phyloP scores from a whole-genome alignment of 2,329 filamentous ascomycete genomes.

The Graphiopsis chlorocephala region DNA sequence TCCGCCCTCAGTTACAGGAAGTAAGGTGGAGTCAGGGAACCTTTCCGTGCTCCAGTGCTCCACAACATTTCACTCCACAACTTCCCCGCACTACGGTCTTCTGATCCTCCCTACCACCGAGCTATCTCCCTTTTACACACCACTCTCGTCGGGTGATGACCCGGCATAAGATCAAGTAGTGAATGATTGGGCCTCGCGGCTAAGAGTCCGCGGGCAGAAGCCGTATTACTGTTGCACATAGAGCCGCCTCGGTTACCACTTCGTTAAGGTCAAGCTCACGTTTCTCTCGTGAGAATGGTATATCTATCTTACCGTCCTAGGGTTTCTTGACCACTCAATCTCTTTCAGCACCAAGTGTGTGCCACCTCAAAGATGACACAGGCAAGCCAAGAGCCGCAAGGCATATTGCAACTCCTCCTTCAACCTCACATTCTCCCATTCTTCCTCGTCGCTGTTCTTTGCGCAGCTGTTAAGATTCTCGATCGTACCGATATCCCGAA shows the following conservation, averaged over 20 bases:
- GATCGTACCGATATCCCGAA: constrained; percentile 48
- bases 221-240: neutral
- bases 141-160: neutral
- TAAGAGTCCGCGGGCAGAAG: constrained; percentile 7
- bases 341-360: neutral
- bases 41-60: constrained; percentile 1
- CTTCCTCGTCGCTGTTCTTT: constrained; percentile 40
- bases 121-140: neutral
- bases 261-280: neutral
- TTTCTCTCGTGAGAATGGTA: neutral
- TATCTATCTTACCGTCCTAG: neutral
- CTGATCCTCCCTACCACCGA: neutral
- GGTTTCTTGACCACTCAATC: neutral
- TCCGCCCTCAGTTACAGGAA: neutral
- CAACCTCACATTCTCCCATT: constrained; percentile 42
- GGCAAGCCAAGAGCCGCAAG: constrained; percentile 23
- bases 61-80: constrained; percentile 1
- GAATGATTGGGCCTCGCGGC: constrained; percentile 9
- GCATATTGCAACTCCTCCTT: constrained; percentile 30
- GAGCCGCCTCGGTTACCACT: constrained; percentile 14
- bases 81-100: neutral
- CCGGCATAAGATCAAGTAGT: neutral
- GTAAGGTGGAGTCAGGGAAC: neutral
- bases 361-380: constrained; percentile 24
- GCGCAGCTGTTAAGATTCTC: constrained; percentile 41